Percentiles rank a stretch among this genome's conserved stretches.
Evolutionary conservation across 192 early-diverging fungal genomes (phyloP).

Genomic region (Gryganskiella cystojenkinii): DNA sequence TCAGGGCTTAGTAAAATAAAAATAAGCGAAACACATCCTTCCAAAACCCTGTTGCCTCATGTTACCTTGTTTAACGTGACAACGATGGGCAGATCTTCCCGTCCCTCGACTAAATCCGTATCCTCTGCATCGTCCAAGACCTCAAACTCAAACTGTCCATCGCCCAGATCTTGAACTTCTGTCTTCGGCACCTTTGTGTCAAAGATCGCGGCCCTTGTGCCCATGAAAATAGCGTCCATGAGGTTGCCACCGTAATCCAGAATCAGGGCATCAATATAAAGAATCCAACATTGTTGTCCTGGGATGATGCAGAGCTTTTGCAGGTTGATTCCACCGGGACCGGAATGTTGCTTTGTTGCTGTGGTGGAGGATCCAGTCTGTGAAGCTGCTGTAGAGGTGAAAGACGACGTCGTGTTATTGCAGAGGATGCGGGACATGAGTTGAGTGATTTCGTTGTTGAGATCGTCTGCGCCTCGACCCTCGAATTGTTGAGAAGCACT

Average conservation of each 20-base stretch:
- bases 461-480: slow-evolving; percentile 80
- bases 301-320: slow-evolving; percentile 91
- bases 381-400: slow-evolving; percentile 15
- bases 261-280: slow-evolving; percentile 92
- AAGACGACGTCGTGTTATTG: slow-evolving; percentile 26
- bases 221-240: slow-evolving; percentile 87
- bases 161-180: slow-evolving; percentile 79
- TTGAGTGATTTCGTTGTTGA: slow-evolving; percentile 89
- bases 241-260: slow-evolving; percentile 91
- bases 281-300: slow-evolving; percentile 88
- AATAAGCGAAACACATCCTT: background rate
- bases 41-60: too few species aligned
- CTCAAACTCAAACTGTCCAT: slow-evolving; percentile 91
- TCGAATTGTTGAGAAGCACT: slow-evolving; percentile 86
- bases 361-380: slow-evolving; percentile 1
- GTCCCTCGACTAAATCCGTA: slow-evolving; percentile 80
- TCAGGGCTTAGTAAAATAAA: background rate
- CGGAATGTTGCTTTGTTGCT: slow-evolving; percentile 8
- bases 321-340: slow-evolving; percentile 88
- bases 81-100: slow-evolving; percentile 81
- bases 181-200: slow-evolving; percentile 90
- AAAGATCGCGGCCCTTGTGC: slow-evolving; percentile 87
- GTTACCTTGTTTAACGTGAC: slow-evolving; percentile 88
- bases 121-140: slow-evolving; percentile 92
- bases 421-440: slow-evolving; percentile 83